Evolutionary conservation across 2,329 filamentous ascomycete species (phyloP), one percentile per base, ranked within the genome.

Genomic region (Rhynchosporium agropyri): DNA sequence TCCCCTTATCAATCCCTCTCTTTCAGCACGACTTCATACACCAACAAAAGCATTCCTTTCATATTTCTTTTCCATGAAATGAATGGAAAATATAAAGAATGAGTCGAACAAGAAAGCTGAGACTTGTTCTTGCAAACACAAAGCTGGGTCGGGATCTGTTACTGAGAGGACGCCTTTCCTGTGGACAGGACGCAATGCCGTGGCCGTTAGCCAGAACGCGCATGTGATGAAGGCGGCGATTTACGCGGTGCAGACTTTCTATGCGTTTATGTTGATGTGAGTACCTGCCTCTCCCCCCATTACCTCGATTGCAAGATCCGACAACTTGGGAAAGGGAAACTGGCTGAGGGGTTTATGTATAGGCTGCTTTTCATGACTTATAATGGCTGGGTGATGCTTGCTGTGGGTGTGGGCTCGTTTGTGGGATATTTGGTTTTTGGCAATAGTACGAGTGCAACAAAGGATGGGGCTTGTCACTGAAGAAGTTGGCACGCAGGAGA

Each of bases 361-460:
- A 98, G 94, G 95, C 82, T 99, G 65, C 79, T 99, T 28, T 99
- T 99, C 78, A 99, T 99, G 95, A 99, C 95, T n/a, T 99, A 99
- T 79, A 99, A 99, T 73, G 95, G 95, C 62, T 96, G 91, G 88
- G 88, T 99, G 70, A 99, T 99, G 95, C 78, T 96, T 69, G 85
- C 94, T 3, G 93, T 98, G 15, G 90, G 90, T 0, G 80, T 96
- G 9, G 95, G 95, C 15, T 93, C 94, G 0, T 96, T 96, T 69
- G 77, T 96, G 50, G 95, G 95, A 49, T 97, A 96, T 74, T 75
- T 97, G 64, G 71, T 89, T 50, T 99, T 97, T 78, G 89, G 91
- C 15, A 84, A 86, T 61, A 80, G 82, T 60, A 86, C 87, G 0
- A 83, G 86, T 59, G 84, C 89, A 7, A 88, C 88, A 33, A 97